These are phyloP conservation scores for Backusella psychrophila DNA, from an alignment of 192 early-diverging fungal species.

Conservation along the genomic window DNA sequence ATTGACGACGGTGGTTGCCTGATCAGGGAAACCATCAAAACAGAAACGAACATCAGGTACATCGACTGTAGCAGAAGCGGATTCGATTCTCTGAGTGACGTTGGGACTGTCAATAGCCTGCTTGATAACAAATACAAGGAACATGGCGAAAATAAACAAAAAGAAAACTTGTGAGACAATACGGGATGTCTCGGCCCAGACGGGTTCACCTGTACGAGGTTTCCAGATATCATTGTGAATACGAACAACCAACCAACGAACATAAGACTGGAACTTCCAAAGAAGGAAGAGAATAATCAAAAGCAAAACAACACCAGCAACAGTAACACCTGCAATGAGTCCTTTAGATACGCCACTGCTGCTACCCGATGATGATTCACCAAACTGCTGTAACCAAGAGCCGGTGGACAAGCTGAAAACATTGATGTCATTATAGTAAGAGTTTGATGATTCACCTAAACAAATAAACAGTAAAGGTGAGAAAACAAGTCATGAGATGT, in stretches of 20 bases:
- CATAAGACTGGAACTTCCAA: conserved; percentile 27
- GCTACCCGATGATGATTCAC: neutral
- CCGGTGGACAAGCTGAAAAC: conserved; percentile 1
- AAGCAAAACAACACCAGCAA: conserved; percentile 26
- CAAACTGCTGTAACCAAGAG: conserved; percentile 23
- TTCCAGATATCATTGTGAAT: conserved; percentile 37
- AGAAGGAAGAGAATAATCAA: conserved; percentile 29
- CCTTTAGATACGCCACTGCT: conserved; percentile 4
- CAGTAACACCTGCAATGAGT: conserved; percentile 30
- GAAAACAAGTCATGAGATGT: neutral
- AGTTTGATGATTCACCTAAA: conserved; percentile 25
- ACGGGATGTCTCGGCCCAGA: conserved; percentile 37
- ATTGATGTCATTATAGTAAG: conserved; percentile 37
- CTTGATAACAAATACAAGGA: conserved; percentile 30
- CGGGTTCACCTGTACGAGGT: conserved; percentile 36
- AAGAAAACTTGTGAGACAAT: conserved; percentile 32
- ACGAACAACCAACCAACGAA: conserved; percentile 24
- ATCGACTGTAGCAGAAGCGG: conserved; percentile 21
- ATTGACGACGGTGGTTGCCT: neutral
- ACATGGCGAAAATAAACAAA: conserved; percentile 29
- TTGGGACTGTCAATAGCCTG: conserved; percentile 35
- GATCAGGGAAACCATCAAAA: conserved; percentile 26
- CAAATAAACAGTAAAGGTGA: neutral
- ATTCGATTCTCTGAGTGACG: conserved; percentile 29
- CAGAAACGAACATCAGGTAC: conserved; percentile 39